Conservation (phyloP, 768 basidiomycete genomes). For the Psilocybe tampanensis region DNA sequence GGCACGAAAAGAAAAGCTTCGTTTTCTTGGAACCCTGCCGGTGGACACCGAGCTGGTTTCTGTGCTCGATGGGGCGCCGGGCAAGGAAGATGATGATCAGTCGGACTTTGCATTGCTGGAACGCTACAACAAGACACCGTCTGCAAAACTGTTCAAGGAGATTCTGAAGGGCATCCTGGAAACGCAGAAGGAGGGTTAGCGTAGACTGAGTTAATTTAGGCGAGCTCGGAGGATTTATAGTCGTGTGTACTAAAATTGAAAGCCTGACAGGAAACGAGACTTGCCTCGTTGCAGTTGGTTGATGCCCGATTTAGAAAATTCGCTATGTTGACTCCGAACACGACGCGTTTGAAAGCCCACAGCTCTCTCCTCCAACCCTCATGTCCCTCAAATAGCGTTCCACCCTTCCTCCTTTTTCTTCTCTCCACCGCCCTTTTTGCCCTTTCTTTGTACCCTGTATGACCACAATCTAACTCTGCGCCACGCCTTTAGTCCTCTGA, state of each 20-base stretch:
- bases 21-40: conserved; percentile 87
- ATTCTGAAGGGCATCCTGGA: conserved; percentile 45
- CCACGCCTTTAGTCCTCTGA: conserved; percentile 9
- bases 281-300: conserved; percentile 39
- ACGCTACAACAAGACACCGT: conserved; percentile 68
- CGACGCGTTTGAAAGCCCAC: conserved; percentile 28
- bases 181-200: conserved; percentile 13
- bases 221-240: background rate
- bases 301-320: conserved; percentile 31
- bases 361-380: conserved; percentile 19
- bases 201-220: conserved; percentile 7
- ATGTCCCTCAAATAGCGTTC: conserved; percentile 15
- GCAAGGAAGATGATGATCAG: conserved; percentile 26
- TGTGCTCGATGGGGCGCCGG: conserved; percentile 67
- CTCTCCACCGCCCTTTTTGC: conserved; percentile 5
- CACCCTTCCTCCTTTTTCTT: conserved; percentile 6
- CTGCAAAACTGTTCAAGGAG: conserved; percentile 64
- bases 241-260: conserved; percentile 2
- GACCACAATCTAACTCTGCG: conserved; percentile 17
- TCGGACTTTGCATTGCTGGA: conserved; percentile 54
- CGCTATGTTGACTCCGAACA: conserved; percentile 28
- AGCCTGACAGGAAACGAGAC: conserved; percentile 4
- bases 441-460: conserved; percentile 4
- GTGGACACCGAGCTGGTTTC: conserved; percentile 91
- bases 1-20: conserved; percentile 72